These are phyloP conservation scores for Saccharomycopsis javanensis DNA, from an alignment of 805 yeast species.

Conservation along the genomic window DNA sequence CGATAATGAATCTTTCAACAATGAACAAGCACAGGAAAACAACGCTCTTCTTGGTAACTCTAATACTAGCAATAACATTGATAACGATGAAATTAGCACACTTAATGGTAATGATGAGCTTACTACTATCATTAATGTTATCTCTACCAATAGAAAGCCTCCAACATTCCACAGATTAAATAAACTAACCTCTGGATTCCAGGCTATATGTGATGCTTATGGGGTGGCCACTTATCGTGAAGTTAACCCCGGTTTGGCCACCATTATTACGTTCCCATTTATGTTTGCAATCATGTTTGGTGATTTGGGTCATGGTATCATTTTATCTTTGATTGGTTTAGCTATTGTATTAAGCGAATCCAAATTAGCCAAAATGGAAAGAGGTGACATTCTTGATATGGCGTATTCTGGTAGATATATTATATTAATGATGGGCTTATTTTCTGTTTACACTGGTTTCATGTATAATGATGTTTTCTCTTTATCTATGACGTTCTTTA, in stretches of 20 bases:
- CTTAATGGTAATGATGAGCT: constrained; percentile 4
- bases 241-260: constrained; percentile 66
- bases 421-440: constrained; percentile 57
- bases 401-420: constrained; percentile 65
- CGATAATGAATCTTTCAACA: not conserved
- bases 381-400: constrained; percentile 73
- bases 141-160: constrained; percentile 57
- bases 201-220: constrained; percentile 64
- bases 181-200: constrained; percentile 61
- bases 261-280: constrained; percentile 68
- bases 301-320: constrained; percentile 70
- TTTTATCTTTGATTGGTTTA: constrained; percentile 47
- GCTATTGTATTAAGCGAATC: constrained; percentile 46
- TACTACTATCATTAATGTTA: constrained; percentile 43
- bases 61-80: not conserved
- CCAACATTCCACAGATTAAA: constrained; percentile 65
- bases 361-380: constrained; percentile 42
- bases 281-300: constrained; percentile 83
- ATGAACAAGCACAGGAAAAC: not conserved
- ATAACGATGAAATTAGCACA: not conserved
- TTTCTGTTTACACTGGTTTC: constrained; percentile 67
- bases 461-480: constrained; percentile 66
- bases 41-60: not conserved
- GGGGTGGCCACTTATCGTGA: constrained; percentile 70
- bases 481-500: constrained; percentile 55